A percentile compares a stretch with the other conserved stretches of the same genome.
Evolutionary conservation across 2,329 filamentous ascomycete species (phyloP).

Genomic region (Pseudopyricularia cyperi): DNA sequence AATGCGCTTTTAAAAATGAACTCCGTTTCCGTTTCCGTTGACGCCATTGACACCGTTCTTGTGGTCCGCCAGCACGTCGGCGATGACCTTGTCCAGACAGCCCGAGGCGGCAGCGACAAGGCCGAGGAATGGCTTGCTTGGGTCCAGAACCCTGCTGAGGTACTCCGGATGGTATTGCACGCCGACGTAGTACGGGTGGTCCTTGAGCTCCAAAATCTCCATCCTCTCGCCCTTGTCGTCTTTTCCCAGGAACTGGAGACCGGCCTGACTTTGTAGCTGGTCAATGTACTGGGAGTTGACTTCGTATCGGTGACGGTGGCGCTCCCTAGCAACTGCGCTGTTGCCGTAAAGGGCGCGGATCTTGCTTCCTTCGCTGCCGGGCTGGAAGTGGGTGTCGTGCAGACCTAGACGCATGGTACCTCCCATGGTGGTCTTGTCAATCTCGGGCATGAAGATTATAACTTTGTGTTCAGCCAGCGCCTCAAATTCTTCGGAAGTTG

Average conservation of each 20-base stretch:
- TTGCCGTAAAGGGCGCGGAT: constrained; percentile 55
- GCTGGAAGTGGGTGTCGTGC: constrained; percentile 57
- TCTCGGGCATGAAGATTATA: constrained; percentile 87
- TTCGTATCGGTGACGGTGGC: constrained; percentile 71
- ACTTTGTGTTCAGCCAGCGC: constrained; percentile 50
- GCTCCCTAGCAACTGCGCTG: constrained; percentile 40
- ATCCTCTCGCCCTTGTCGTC: constrained; percentile 62
- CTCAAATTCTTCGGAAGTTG: constrained; percentile 43
- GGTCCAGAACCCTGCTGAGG: constrained; percentile 58
- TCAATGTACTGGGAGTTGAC: constrained; percentile 62
- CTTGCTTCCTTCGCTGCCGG: constrained; percentile 54
- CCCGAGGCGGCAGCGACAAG: constrained; percentile 71
- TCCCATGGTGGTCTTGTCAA: constrained; percentile 56
- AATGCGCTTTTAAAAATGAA: not conserved
- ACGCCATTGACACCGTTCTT: constrained; percentile 8
- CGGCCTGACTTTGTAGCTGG: constrained; percentile 41
- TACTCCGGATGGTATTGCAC: constrained; percentile 90
- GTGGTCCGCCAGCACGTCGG: constrained; percentile 15
- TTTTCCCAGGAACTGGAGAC: constrained; percentile 61
- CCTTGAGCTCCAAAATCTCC: constrained; percentile 64
- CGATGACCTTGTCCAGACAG: constrained; percentile 36
- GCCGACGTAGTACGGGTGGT: constrained; percentile 58
- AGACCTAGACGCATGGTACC: constrained; percentile 69
- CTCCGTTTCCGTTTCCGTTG: not conserved
- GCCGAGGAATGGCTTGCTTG: constrained; percentile 66